Evolutionary conservation across 805 yeast genomes (phyloP), one percentile per base, ranked within the genome.

Genomic region (Metschnikowia proteae): DNA sequence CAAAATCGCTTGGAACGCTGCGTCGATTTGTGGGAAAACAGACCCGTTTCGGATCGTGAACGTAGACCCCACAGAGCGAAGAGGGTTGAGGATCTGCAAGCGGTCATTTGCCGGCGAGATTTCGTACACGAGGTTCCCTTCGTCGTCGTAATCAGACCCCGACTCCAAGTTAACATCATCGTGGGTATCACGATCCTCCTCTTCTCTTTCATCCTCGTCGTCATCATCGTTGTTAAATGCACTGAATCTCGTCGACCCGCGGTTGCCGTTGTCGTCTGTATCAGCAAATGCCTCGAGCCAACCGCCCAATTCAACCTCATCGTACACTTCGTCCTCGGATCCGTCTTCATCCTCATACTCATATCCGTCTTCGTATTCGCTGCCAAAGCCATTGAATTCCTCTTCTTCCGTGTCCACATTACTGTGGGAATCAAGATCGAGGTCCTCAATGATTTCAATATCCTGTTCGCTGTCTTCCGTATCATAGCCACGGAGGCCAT

Each of bases 241-340:
- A 11, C 53, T 49, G 43, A 47, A 50, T 10, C 53, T 36, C 9
- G 41, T 40, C 11, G 46, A 32, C 6, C 46, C 53, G 8, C 38
- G 30, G 28, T 44, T 49, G 3, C 35, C 45, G 46, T 37, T 38
- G 9, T 29, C 57, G 9, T 60, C 64, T 27, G 52, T 62, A 31
- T 62, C 70, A 29, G 64, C 70, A 48, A 72, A 66, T 32, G 66
- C 72, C 47, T 68, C 73, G 37, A 70, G 61, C 75, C 75, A 71
- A 3, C 68, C 70, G 48, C 70, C 74, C 11, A 70, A 58, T 40
- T 68, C 74, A 17, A 60, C 73, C 31, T 66, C 71, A 35, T 66
- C 69, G 45, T 66, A 67, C 26, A 58, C 65, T 22, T 58, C 66
- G 13, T 61, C 70, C 3, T 60, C 67, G 6, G 53, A 62, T 25